Evolutionary conservation across 176 grass and related monocot species (phyloP).

Genomic region (Secale cereale): DNA sequence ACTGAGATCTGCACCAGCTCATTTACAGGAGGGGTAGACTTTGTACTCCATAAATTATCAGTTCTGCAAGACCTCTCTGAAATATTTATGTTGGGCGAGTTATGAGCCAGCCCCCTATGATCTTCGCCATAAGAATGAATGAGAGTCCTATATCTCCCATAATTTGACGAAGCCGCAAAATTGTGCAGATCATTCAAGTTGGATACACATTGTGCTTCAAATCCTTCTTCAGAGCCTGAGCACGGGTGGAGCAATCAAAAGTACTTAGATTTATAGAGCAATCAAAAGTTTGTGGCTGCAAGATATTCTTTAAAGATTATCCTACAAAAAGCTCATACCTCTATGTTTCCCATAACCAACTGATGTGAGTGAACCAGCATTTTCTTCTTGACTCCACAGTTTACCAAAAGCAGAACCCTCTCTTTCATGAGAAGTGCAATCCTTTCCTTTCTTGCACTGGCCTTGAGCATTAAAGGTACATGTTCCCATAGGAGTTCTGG

Average conservation of each 20-base stretch:
- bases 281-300: constrained; percentile 29
- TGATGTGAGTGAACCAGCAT: constrained; percentile 10
- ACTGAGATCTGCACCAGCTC: constrained; percentile 14
- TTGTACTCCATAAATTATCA: constrained; percentile 27
- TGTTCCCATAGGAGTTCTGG: constrained; percentile 25
- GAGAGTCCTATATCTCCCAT: constrained; percentile 30
- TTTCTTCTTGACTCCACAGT: constrained; percentile 27
- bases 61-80: constrained; percentile 15
- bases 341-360: constrained; percentile 31
- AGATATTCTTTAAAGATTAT: constrained; percentile 13
- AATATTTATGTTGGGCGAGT: constrained; percentile 1
- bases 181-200: constrained; percentile 17
- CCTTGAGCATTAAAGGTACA: constrained; percentile 49
- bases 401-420: constrained; percentile 32
- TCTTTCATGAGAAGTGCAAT: constrained; percentile 46
- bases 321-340: constrained; percentile 32
- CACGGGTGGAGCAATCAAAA: constrained; percentile 32
- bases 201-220: constrained; percentile 24
- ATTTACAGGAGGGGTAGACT: constrained; percentile 26
- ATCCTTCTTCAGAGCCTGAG: constrained; percentile 42
- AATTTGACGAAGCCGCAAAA: constrained; percentile 16
- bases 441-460: constrained; percentile 51
- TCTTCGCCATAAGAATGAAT: constrained; percentile 52
- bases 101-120: constrained; percentile 11
- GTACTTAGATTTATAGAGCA: constrained; percentile 8